phyloP scores from a whole-genome alignment of 768 basidiomycete genomes.

The Phanerodontia chrysosporium region DNA sequence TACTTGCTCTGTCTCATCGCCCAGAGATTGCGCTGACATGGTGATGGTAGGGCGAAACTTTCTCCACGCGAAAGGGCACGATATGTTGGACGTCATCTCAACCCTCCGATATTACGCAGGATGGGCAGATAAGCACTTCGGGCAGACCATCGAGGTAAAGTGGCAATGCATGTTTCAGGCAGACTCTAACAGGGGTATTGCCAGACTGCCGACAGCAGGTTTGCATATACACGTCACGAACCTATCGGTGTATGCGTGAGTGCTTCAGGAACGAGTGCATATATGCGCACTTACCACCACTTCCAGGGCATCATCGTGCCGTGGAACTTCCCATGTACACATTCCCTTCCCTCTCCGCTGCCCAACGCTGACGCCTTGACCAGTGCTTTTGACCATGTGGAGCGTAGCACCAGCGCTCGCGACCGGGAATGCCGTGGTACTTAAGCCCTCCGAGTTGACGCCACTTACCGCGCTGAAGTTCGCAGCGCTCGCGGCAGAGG shows the following conservation, averaged over 20 bases:
- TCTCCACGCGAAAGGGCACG: conserved; percentile 17
- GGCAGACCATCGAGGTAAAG: conserved; percentile 39
- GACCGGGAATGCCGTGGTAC: conserved; percentile 48
- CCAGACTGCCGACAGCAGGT: conserved; percentile 44
- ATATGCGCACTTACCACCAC: conserved; percentile 12
- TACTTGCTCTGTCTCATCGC: conserved; percentile 8
- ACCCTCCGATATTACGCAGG: conserved; percentile 48
- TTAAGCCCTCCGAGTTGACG: conserved; percentile 81
- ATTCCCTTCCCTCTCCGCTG: neutral
- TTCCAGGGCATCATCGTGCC: conserved; percentile 42
- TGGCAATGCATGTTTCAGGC: neutral
- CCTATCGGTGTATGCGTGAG: conserved; percentile 47
- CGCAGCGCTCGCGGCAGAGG: conserved; percentile 51
- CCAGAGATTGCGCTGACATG: neutral
- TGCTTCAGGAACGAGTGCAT: neutral
- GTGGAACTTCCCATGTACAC: conserved; percentile 60
- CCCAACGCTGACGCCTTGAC: neutral
- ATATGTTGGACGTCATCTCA: conserved; percentile 16
- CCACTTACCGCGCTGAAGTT: conserved; percentile 59
- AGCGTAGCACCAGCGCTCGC: conserved; percentile 70
- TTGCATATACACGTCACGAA: conserved; percentile 67
- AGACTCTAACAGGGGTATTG: neutral
- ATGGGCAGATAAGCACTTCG: conserved; percentile 57
- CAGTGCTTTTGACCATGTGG: conserved; percentile 61
- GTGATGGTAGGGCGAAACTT: neutral